A percentile compares a stretch with the other conserved stretches of the same genome.
These are phyloP conservation scores for Cinnamomum chago DNA, from an alignment of 164 flowering plant genomes.

Conservation along the genomic window DNA sequence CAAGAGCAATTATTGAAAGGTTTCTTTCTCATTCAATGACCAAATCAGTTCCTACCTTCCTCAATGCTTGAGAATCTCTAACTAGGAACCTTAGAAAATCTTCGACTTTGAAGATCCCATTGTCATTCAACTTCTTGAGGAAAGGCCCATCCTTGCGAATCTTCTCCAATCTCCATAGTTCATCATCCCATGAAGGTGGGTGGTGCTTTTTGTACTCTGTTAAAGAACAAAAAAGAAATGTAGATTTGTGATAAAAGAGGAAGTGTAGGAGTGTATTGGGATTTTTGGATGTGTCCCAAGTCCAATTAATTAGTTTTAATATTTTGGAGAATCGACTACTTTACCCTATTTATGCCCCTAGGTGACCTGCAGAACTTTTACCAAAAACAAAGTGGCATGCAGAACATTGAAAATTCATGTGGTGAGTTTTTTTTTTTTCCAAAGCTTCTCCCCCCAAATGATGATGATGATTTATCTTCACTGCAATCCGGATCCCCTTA, in stretches of 20 bases:
- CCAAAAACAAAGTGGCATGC: no score
- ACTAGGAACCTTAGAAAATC: constrained; percentile 73
- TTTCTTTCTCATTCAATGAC: neutral
- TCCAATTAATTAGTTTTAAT: no score
- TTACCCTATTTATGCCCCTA: no score
- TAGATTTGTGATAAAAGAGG: no score
- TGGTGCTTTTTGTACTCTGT: constrained; percentile 89
- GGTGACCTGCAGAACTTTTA: no score
- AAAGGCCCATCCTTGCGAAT: constrained; percentile 92
- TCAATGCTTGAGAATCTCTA: constrained; percentile 58
- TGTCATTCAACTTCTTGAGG: constrained; percentile 70
- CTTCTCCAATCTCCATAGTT: constrained; percentile 92
- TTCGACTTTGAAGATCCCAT: constrained; percentile 67
- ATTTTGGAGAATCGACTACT: no score
- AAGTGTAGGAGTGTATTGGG: neutral
- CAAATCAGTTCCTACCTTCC: constrained; percentile 51
- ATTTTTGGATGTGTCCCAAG: no score
- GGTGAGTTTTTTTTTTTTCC: no score
- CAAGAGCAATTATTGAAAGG: neutral
- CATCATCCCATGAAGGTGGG: constrained; percentile 76
- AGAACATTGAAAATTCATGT: no score
- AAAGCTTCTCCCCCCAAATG: no score
- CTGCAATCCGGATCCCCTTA: no score
- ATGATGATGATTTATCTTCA: no score
- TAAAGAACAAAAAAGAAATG: neutral